Evolutionary conservation across 306 rosid species (phyloP).

Genomic region (Echinosophora koreensis): DNA sequence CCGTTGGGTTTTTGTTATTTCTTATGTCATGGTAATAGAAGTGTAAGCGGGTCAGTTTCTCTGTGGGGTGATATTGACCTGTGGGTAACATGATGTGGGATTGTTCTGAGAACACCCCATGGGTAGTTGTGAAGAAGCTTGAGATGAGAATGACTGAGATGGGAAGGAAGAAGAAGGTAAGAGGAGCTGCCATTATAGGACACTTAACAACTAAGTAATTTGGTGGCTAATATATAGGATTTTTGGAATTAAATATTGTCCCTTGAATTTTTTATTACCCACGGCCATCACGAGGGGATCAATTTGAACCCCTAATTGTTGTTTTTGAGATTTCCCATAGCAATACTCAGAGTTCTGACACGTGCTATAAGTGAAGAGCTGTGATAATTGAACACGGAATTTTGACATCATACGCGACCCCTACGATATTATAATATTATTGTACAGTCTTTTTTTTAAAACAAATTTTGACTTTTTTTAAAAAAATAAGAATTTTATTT

Average conservation of each 20-base stretch:
- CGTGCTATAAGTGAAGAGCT: too few relatives aligned
- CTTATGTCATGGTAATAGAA: conserved; percentile 50
- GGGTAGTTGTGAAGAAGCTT: not conserved
- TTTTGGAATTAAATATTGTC: not conserved
- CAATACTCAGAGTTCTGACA: too few relatives aligned
- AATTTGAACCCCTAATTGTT: too few relatives aligned
- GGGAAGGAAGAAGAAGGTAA: conserved; percentile 6
- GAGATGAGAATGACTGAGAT: conserved; percentile 10
- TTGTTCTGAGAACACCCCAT: not conserved
- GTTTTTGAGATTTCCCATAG: too few relatives aligned
- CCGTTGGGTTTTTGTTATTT: conserved; percentile 13
- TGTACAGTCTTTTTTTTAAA: too few relatives aligned
- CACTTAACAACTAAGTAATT: too few relatives aligned
- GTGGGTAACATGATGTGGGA: conserved; percentile 40
- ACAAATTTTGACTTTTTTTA: too few relatives aligned
- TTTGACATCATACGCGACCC: too few relatives aligned
- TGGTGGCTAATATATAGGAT: not conserved
- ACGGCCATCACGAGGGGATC: not conserved
- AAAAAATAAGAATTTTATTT: too few relatives aligned
- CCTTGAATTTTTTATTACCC: not conserved
- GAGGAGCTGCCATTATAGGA: not conserved
- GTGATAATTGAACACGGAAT: too few relatives aligned
- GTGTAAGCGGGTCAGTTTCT: conserved; percentile 30
- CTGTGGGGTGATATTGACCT: too few relatives aligned
- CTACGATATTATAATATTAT: too few relatives aligned